Base-by-base conservation (phyloP, 352 stramenopile species). In the Globisporangium okanoganense region DNA sequence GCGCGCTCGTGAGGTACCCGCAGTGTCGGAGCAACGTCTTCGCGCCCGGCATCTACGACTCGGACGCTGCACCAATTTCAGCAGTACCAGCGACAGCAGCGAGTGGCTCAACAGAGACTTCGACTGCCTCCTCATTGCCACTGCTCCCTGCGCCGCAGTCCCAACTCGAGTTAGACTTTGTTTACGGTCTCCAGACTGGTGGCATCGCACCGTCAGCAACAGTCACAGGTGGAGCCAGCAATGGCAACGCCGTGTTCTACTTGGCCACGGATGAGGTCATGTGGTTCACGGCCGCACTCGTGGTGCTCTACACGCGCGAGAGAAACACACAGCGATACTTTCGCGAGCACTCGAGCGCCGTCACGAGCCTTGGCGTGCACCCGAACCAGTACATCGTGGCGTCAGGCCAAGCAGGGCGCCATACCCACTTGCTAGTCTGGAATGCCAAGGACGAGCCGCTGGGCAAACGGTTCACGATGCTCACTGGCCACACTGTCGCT, bases 11-110 rank as follows among this genome's bases (percentile, higher is more conserved):
- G 25, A 71, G 70, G 45, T 89, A 85, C 63, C 78, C 82, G 5
- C 79, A 89, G 48, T 89, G 82, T 36, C 65, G 82, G 57, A 88
- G 78, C 60, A 87, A 86, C 44, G 59, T 91, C 2, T 89, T 89
- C 31, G 75, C 70, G 1, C 82, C 82, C 1, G 87, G 78, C 55
- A 33, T 66, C 0, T 89, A 80, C 48, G 77, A 91, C 40, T 20
- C 40, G 40, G 16, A 45, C 40, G 40, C 40, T 45, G 16, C 40
- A 45, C 5, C 40, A 22, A 20, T 12, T 22, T 1, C 40, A 45
- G 16, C 51, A 36, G 20, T 40, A 3, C 25, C 36, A 29, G 18
- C 24, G 3, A 29, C 33, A 10, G 5, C 25, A 41, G 14, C 36
- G 14, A 56, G 25, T 20, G 14, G 31, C 35, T 40, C 49, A 40